Percentiles rank a stretch among this genome's conserved stretches.
These are phyloP conservation scores for Chamaenerion angustifolium DNA, from an alignment of 345 rosid species.

Conservation along the genomic window DNA sequence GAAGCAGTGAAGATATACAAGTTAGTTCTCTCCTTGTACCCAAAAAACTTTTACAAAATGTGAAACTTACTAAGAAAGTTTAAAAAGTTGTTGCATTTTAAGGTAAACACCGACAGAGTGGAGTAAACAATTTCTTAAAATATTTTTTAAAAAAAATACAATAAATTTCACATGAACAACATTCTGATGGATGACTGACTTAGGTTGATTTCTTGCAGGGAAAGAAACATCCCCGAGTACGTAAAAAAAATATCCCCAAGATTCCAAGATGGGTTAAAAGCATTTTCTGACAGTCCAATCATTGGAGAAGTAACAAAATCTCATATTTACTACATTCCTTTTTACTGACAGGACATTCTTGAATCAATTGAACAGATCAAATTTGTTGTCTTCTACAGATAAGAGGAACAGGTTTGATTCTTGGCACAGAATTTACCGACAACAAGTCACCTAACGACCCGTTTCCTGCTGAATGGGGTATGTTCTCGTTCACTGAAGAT, in stretches of 20 bases:
- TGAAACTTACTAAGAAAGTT: no score
- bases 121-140: no score
- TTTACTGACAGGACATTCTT: neutral
- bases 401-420: constrained; percentile 85
- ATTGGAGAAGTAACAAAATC: constrained; percentile 59
- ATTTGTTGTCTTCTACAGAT: constrained; percentile 35
- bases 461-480: constrained; percentile 97
- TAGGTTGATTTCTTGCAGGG: constrained; percentile 29
- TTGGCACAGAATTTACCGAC: constrained; percentile 74
- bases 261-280: constrained; percentile 86
- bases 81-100: no score
- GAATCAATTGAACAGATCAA: neutral
- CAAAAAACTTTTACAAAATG: no score
- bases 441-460: constrained; percentile 81
- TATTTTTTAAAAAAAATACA: no score
- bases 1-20: constrained; percentile 69
- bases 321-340: constrained; percentile 3
- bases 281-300: constrained; percentile 67
- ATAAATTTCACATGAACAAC: no score
- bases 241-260: constrained; percentile 46
- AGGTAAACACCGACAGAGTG: no score
- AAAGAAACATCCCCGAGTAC: constrained; percentile 52
- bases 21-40: constrained; percentile 17
- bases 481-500: constrained; percentile 9
- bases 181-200: neutral